Percentiles rank a stretch among this genome's conserved stretches.
Evolutionary conservation across 2,329 filamentous ascomycete species (phyloP).

Genomic region (Phoma sp.): DNA sequence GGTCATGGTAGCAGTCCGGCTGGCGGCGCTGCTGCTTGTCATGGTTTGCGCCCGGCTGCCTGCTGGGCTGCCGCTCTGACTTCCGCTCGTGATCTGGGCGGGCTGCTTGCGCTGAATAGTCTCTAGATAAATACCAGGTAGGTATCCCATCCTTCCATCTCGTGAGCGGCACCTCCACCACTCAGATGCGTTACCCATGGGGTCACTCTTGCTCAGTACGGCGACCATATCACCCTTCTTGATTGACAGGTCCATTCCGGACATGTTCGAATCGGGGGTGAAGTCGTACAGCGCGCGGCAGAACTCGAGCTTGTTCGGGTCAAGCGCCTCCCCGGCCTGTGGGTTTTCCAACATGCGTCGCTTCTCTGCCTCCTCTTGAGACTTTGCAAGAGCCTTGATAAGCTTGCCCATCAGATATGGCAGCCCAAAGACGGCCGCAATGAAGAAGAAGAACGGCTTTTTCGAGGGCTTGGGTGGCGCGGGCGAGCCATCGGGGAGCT

Average conservation of each 20-base stretch:
- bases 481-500: slow-evolving; percentile 70
- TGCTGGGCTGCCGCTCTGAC: slow-evolving; percentile 50
- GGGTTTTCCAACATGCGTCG: slow-evolving; percentile 62
- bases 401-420: slow-evolving; percentile 98
- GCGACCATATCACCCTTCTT: slow-evolving; percentile 96
- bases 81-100: slow-evolving; percentile 54
- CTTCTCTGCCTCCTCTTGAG: slow-evolving; percentile 83
- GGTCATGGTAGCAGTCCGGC: slow-evolving; percentile 55
- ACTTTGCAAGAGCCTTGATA: slow-evolving; percentile 82
- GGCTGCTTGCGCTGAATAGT: slow-evolving; percentile 67
- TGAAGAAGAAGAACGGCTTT: slow-evolving; percentile 96
- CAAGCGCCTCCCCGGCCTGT: slow-evolving; percentile 64
- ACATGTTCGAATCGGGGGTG: slow-evolving; percentile 73
- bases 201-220: slow-evolving; percentile 90
- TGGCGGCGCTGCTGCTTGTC: slow-evolving; percentile 55
- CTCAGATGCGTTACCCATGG: slow-evolving; percentile 87
- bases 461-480: slow-evolving; percentile 77
- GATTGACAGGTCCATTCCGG: slow-evolving; percentile 86
- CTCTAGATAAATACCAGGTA: slow-evolving; percentile 90
- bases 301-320: slow-evolving; percentile 93
- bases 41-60: slow-evolving; percentile 63
- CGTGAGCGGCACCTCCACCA: slow-evolving; percentile 97
- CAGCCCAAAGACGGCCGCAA: slow-evolving; percentile 91
- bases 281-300: slow-evolving; percentile 96
- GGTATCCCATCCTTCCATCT: slow-evolving; percentile 88